Evolutionary conservation across 768 basidiomycete genomes (phyloP).

Genomic region (Tricholoma matsutake): DNA sequence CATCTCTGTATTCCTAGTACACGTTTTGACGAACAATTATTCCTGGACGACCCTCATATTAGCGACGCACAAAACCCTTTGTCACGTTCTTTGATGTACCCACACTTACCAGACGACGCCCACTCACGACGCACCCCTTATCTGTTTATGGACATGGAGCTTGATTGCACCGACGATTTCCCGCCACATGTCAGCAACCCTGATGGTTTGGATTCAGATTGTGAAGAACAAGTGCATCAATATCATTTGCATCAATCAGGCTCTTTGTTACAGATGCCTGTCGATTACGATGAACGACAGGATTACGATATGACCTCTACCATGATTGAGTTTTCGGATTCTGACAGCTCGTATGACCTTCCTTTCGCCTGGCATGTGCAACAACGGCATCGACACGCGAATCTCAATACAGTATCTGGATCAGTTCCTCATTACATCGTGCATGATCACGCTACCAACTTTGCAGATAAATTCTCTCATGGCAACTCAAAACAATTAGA

Average conservation of each 20-base stretch:
- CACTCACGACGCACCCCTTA: conserved; percentile 8
- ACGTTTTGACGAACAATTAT: conserved; percentile 6
- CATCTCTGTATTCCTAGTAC: conserved; percentile 5
- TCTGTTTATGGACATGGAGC: conserved; percentile 4
- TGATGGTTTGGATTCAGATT: conserved; percentile 5
- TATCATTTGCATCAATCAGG: neutral
- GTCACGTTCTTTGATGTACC: neutral
- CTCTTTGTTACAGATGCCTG: neutral
- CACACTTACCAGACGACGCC: conserved; percentile 2
- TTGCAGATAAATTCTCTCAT: conserved; percentile 1
- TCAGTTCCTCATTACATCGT: neutral
- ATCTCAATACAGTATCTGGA: neutral
- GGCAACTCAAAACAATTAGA: neutral
- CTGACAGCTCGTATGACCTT: conserved; percentile 2
- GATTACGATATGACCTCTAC: conserved; percentile 2
- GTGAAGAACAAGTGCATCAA: conserved; percentile 1
- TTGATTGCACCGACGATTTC: conserved; percentile 7
- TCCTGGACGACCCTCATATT: conserved; percentile 11
- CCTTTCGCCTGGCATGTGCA: neutral
- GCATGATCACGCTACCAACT: conserved; percentile 12
- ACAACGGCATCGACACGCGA: neutral
- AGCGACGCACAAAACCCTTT: conserved; percentile 4
- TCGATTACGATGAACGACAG: neutral
- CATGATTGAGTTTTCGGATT: conserved; percentile 12
- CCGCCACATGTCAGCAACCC: conserved; percentile 3